Conservation (phyloP, 1,284 basidiomycete species). For the Vanrija sp. region DNA sequence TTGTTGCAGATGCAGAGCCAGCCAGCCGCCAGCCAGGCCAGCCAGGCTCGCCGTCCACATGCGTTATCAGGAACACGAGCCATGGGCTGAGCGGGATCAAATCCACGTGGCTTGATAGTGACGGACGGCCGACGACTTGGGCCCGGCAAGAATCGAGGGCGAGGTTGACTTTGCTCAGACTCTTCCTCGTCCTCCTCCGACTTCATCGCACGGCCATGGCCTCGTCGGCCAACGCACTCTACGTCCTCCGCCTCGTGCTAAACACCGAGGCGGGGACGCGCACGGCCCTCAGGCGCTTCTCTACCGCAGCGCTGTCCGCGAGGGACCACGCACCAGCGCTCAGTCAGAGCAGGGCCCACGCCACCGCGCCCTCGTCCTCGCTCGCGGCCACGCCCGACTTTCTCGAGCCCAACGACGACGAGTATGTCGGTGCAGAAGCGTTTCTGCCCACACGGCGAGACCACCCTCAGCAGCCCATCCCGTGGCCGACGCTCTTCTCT, state of each 20-base stretch:
- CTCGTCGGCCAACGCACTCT: conserved; percentile 14
- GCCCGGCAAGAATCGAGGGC: too few relatives aligned
- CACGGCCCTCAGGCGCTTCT: not conserved
- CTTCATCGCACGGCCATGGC: too few relatives aligned
- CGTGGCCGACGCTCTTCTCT: conserved; percentile 38
- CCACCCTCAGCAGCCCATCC: conserved; percentile 19
- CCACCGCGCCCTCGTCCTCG: not conserved
- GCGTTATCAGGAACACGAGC: too few relatives aligned
- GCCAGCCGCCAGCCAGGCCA: too few relatives aligned
- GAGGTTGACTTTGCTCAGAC: not conserved
- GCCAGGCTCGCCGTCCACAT: too few relatives aligned
- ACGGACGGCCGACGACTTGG: not conserved
- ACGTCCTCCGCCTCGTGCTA: conserved; percentile 20
- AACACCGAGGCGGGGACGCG: not conserved
- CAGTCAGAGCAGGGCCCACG: not conserved
- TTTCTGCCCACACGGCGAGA: conserved; percentile 19
- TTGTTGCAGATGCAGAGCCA: too few relatives aligned
- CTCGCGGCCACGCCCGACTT: conserved; percentile 12
- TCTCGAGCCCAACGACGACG: conserved; percentile 29
- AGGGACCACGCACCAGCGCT: not conserved
- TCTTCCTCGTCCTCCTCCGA: not conserved
- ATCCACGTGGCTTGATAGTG: too few relatives aligned
- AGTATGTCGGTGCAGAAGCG: conserved; percentile 24
- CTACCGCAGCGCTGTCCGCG: not conserved
- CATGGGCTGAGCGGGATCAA: too few relatives aligned